Percentiles rank a stretch among this genome's conserved stretches.
These are phyloP conservation scores for Penicillium verrucosum DNA, from an alignment of 2,329 filamentous ascomycete genomes.

Conservation along the genomic window DNA sequence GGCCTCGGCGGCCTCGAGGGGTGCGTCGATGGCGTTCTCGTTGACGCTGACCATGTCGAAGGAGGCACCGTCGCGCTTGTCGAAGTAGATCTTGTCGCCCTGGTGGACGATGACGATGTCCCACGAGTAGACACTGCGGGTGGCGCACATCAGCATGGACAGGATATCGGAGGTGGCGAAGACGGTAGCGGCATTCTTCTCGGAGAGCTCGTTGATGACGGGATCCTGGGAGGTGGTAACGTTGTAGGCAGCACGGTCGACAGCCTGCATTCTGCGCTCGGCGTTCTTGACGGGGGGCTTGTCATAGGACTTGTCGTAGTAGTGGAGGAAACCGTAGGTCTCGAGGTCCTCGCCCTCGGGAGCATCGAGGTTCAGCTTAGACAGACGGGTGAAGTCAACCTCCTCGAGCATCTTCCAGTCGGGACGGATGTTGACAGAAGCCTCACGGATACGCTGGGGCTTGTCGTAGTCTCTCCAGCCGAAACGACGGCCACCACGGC, in stretches of 20 bases:
- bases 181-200: slow-evolving; percentile 92
- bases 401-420: slow-evolving; percentile 96
- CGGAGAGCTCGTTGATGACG: slow-evolving; percentile 92
- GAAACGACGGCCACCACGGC: slow-evolving; percentile 76
- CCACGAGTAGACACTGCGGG: slow-evolving; percentile 96
- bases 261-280: slow-evolving; percentile 79
- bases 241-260: slow-evolving; percentile 96
- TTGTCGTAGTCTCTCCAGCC: slow-evolving; percentile 99
- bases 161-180: slow-evolving; percentile 97
- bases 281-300: slow-evolving; percentile 86
- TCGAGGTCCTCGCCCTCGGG: slow-evolving; percentile 95
- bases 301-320: slow-evolving; percentile 95
- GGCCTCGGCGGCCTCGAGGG: slow-evolving; percentile 77
- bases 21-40: slow-evolving; percentile 94
- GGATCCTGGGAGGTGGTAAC: slow-evolving; percentile 95
- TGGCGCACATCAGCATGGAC: slow-evolving; percentile 98
- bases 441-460: slow-evolving; percentile 91
- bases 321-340: slow-evolving; percentile 94
- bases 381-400: slow-evolving; percentile 94
- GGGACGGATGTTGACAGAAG: slow-evolving; percentile 91
- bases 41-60: slow-evolving; percentile 98
- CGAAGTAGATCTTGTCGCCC: slow-evolving; percentile 95
- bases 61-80: slow-evolving; percentile 93
- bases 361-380: slow-evolving; percentile 92
- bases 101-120: slow-evolving; percentile 92